Evolutionary conservation across 306 rosid species (phyloP), one percentile per base, ranked within the genome.

Genomic region (Urtica urens): DNA sequence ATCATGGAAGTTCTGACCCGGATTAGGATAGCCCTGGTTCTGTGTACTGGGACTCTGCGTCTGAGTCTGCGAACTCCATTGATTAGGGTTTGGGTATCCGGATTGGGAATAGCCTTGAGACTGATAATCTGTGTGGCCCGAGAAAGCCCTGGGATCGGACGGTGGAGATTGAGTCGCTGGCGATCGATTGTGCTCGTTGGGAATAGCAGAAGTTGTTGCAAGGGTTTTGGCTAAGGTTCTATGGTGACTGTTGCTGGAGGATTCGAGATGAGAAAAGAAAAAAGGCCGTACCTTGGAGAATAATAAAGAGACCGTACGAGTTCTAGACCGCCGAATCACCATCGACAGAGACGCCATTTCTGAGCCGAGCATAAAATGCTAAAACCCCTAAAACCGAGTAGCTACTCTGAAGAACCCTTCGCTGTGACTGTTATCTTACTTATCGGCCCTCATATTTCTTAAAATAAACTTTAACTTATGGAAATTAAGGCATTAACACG

Each of bases 121-220:
- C 20, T 53, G 58, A 22, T 21, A 38, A 19, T 35, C 57, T 30
- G 49, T 29, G 16, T 43, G 60, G 23, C 53, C 54, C 26, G 58
- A 58, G 41, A 49, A 38, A 56, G 17, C 28, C 40, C 57, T 19
- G 41, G 67, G 61, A 52, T 75, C 83, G 46, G 87, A 66, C n/a
- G 79, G 13, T 19, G 56, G 62, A 10, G 53, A 49, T 30, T 53
- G 62, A 41, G 46, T 70, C 22, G 59, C 57, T 6, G 70, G 46
- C 34, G 70, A 15, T 13, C 60, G 72, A 12, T 63, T 73, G 51
- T 46, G 64, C 1, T 80, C 69, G 5, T 65, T 70, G 55, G 87
- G 85, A 30, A 65, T 10, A 0, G 93, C 68, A 7, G 78, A 72
- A 27, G 86, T 70, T n/a, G n/a, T n/a, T 66, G 66, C 68, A 11